Base-by-base conservation (phyloP, 2,329 filamentous ascomycete genomes). In the Aspergillus latus region DNA sequence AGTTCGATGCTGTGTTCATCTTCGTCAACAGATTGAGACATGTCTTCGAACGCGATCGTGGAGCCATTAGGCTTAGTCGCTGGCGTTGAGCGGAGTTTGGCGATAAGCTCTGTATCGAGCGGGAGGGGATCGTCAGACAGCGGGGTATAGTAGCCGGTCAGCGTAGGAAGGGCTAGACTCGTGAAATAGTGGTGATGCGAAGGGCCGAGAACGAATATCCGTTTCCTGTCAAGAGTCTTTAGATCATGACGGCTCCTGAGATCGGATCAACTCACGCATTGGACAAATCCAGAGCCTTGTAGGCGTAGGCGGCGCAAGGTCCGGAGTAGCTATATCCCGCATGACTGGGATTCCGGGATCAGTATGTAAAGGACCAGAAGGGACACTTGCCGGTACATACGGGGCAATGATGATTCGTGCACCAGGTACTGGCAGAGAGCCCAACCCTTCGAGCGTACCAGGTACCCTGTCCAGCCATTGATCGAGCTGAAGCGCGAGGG, bases 1-100 rank as follows among this genome's bases (percentile, higher is more conserved):
- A 99, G 96, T 78, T 99, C 94, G 1, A 97, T 82, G 50, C 90
- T 96, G 74, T 99, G 94, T 74, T 99, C 94, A 4, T 84, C 82
- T 59, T 91, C 84, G 67, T 99, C 94, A 5, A 85, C 79, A 4
- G 77, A 67, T 16, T 73, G 74, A 1, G 82, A 84, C 79, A 97
- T 94, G 15, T 66, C 73, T 15, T 70, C 71, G 56, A 79, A 79
- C 46, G 61, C 67, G 48, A 72, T 56, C 6, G 64, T 70, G 13
- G 68, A 64, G 6, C 69, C 69, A 47, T 68, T 64, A 13, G 69
- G 60, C 52, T 62, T 68, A 21, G 53, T 62, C 42, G 67, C 64
- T 43, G 68, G 62, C 10, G 64, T 64, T 6, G 61, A 63, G 37
- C 66, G 64, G 9, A 79, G 71, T 51, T 74, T 63, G 28, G 67